Percentiles rank a stretch among this genome's conserved stretches.
These are phyloP conservation scores for Piper longum DNA, from an alignment of 164 flowering plant genomes.

Conservation along the genomic window DNA sequence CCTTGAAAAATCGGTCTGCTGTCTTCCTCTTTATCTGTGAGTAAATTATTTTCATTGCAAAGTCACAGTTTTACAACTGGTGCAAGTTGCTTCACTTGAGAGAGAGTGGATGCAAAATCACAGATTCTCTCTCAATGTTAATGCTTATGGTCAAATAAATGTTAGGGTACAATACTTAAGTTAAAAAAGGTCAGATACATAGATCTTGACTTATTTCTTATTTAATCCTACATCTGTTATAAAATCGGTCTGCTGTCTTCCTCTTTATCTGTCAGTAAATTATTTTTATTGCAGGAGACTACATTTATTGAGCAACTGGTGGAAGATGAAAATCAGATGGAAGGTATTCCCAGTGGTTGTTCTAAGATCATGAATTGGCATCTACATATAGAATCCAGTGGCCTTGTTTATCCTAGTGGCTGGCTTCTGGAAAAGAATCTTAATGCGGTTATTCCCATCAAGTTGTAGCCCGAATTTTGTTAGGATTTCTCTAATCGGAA, in stretches of 20 bases:
- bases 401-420: constrained; percentile 28
- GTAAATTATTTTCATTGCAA: constrained; percentile 18
- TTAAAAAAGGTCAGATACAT: neutral
- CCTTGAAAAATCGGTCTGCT: neutral
- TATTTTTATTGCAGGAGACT: constrained; percentile 34
- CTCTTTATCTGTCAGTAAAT: neutral
- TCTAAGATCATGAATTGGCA: constrained; percentile 65
- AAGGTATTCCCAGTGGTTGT: constrained; percentile 40
- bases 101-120: too few species aligned
- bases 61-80: constrained; percentile 87
- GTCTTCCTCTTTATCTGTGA: neutral
- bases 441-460: constrained; percentile 20
- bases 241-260: neutral
- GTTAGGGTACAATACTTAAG: neutral
- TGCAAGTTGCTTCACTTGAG: constrained; percentile 44
- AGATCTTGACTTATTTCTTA: neutral
- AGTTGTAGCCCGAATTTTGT: constrained; percentile 2
- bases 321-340: constrained; percentile 96
- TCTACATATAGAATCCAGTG: constrained; percentile 26
- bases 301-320: constrained; percentile 66
- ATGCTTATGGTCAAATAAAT: neutral
- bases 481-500: neutral
- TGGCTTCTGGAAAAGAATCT: constrained; percentile 40
- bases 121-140: neutral
- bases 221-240: neutral